Base-by-base conservation (phyloP, 805 yeast species). In the Kodamaea lidongshanica region DNA sequence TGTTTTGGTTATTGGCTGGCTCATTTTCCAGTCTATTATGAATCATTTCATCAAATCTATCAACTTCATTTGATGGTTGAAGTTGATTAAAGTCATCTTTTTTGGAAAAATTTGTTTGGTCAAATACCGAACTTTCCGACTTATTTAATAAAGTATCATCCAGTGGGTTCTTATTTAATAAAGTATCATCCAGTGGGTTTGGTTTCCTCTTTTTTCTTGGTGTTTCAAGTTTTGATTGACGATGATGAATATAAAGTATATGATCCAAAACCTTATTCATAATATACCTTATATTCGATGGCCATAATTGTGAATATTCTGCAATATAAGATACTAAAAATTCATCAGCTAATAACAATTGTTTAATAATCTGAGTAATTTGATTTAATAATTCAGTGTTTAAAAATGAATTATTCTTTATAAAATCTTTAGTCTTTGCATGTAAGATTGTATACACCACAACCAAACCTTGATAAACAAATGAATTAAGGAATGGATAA, bases 381-480 rank as follows among this genome's bases (percentile, higher is more conserved):
- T n/a, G 18, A 23, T n/a, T 16, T 19, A 30, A 23, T 4, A 18
- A 17, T 13, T 12, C 17, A 16, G 27, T 32, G 28, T 22, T 32
- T 16, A 22, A 32, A 11, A 33, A 49, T 52, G 9, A 4, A 12
- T 7, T 25, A 50, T 46, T 46, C 13, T 43, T 46, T 12, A 57
- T 38, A 28, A 66, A 48, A n/a, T 53, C 56, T 11, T 52, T 52
- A 31, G 52, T 61, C 14, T 65, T 65, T 31, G 64, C 50, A 42
- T 68, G 72, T 41, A 72, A 47, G 38, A 70, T 46, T 1, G 74
- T 69, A 49, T 63, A 71, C 13, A 65, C 56, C 13, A 70, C 74
- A 32, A 72, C 66, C 29, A 71, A 53, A 2, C 75, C 72, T 42
- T 71, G 77, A 44, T 70, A 69, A 7, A 69, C 50, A 30, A 68